Base-by-base conservation (phyloP, 2,329 filamentous ascomycete genomes). In the Laburnicola sp. region DNA sequence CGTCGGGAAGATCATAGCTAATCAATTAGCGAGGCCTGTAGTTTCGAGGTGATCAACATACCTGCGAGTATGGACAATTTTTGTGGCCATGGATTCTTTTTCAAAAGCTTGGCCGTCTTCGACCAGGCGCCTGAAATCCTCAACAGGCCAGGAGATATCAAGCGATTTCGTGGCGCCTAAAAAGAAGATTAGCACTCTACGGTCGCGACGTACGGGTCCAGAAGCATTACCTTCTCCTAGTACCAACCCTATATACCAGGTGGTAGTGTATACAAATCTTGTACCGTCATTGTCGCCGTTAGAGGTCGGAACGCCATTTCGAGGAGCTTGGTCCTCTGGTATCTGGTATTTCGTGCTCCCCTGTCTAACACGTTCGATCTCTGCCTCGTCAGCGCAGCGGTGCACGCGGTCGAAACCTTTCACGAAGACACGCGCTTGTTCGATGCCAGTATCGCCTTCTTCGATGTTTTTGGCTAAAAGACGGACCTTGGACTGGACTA, bases 401-500 rank as follows among this genome's bases (percentile, higher is more conserved):
- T 97, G 92, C 3, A 85, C 80, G 54, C 94, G 85, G 62, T 96
- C 89, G 68, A 95, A 96, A 2, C 89, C 90, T 71, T 97, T 96
- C 64, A 91, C 93, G 78, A 92, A 99, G 0, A 92, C 89, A 62
- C 94, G 91, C 0, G 94, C 92, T 23, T 96, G 78, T 31, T 86
- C 85, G 59, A 97, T 91, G 30, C 74, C 74, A 11, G 86, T 88
- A 37, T 83, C 78, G 61, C 94, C 90, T 49, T 86, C 82, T 68
- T 97, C 94, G 35, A 97, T 81, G 39, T 87, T 87, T 58, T 86
- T 84, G 11, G 97, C 90, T 11, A 99, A 81, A 61, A 93, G 81
- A 60, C 94, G 86, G 36, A 97, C 85, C 73, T 95, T 97, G 11
- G 94, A 97, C 73, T 97, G 91, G 3, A 99, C 90, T 45, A 93